phyloP scores from a whole-genome alignment of 495 filamentous ascomycete species.

The Barbatosphaeria neglecta region DNA sequence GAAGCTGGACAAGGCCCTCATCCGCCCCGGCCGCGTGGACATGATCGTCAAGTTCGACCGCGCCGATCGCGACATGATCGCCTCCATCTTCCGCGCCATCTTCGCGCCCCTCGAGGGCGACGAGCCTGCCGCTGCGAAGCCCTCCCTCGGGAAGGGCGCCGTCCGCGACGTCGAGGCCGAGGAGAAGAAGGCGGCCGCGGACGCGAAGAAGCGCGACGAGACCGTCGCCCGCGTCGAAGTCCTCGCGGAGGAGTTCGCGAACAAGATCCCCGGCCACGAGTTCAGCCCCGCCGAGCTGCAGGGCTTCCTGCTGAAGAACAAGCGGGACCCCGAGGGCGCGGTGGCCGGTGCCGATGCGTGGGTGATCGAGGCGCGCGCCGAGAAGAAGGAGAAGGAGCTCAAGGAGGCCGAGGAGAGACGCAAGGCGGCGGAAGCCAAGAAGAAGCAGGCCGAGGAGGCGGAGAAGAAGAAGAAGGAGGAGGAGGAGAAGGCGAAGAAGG shows the following conservation, averaged over 20 bases:
- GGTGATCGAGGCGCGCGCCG: constrained; percentile 44
- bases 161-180: constrained; percentile 18
- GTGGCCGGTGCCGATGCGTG: constrained; percentile 45
- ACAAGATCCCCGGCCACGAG: constrained; percentile 46
- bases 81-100: constrained; percentile 35
- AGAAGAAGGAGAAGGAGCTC: constrained; percentile 43
- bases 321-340: constrained; percentile 47
- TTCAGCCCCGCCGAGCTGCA: constrained; percentile 73
- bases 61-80: constrained; percentile 34
- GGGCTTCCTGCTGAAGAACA: constrained; percentile 60
- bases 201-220: constrained; percentile 24
- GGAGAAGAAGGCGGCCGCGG: constrained; percentile 18
- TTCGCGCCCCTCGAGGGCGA: constrained; percentile 36
- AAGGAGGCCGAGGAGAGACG: constrained; percentile 32
- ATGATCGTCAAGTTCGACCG: constrained; percentile 56
- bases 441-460: constrained; percentile 21
- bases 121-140: constrained; percentile 5
- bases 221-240: constrained; percentile 18
- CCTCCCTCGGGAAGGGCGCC: constrained; percentile 1
- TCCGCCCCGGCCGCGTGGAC: constrained; percentile 68
- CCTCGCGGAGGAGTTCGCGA: constrained; percentile 47
- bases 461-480: constrained; percentile 14
- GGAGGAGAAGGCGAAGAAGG: constrained; percentile 12
- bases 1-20: constrained; percentile 62
- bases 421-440: constrained; percentile 23